Evolutionary conservation across 306 rosid genomes (phyloP).

Genomic region (Astragalus membranaceus): DNA sequence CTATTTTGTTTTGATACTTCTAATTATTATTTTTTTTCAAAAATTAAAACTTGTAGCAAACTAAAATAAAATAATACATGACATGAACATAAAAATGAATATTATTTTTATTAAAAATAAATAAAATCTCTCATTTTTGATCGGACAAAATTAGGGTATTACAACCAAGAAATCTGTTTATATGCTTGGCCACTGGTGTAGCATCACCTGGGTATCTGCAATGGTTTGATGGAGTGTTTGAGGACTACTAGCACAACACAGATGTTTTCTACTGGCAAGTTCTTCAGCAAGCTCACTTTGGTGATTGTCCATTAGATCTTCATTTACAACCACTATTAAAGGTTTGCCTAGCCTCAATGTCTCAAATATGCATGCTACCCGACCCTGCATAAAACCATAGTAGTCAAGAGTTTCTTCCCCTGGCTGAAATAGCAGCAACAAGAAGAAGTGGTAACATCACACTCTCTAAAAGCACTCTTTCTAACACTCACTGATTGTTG

Average conservation of each 20-base stretch:
- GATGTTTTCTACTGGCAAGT: conserved; percentile 70
- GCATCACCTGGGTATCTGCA: conserved; percentile 63
- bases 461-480: neutral
- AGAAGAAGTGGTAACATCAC: neutral
- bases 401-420: neutral
- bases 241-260: conserved; percentile 60
- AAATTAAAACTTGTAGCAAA: too few species aligned
- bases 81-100: too few species aligned
- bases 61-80: too few species aligned
- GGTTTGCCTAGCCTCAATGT: conserved; percentile 56
- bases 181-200: conserved; percentile 61
- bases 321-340: conserved; percentile 68
- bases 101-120: too few species aligned
- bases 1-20: too few species aligned
- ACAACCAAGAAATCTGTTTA: conserved; percentile 64
- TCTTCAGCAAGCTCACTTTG: conserved; percentile 81
- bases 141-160: too few species aligned
- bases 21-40: too few species aligned
- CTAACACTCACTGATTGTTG: too few species aligned
- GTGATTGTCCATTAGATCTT: conserved; percentile 93
- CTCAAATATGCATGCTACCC: conserved; percentile 86
- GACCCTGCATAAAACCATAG: conserved; percentile 46
- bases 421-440: neutral
- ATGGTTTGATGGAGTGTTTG: conserved; percentile 53
- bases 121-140: too few species aligned